Evolutionary conservation across 257 asterid genomes (phyloP), one percentile per base, ranked within the genome.

Genomic region (Penstemon newberryi): DNA sequence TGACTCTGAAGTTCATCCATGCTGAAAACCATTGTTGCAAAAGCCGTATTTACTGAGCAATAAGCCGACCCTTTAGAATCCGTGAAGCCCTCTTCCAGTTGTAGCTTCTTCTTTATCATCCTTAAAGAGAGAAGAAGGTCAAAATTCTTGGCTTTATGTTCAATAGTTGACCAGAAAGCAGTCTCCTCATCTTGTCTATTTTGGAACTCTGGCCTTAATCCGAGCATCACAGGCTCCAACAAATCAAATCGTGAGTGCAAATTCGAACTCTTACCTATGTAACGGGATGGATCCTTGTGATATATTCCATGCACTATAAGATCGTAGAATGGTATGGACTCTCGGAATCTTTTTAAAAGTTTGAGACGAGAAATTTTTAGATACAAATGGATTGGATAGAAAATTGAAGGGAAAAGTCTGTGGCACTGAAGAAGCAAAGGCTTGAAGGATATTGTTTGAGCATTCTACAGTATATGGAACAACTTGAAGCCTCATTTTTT

Each of bases 221-320:
- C 97, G 7, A 88, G 90, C 88, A 83, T 82, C 73, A 61, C 77
- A 36, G 97, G 97, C 79, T 92, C 98, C 84, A 88, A 73, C 71
- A 83, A 84, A 66, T 87, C 96, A 45, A 80, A 72, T 47, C 81
- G 57, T 4, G 91, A 66, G 52, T 79, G 67, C 82, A 74, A 25
- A 25, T 25, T 25, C 1, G 33, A 25, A 25, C 33, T 25, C 33
- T 25, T 25, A 25, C 3, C 33, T 25, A 25, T 25, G 33, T 25
- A 25, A 25, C 33, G 33, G 33, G 33, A 25, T 25, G 33, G 33
- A 2, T 25, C 33, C 33, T 25, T 25, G 33, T 25, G 33, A 2
- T 0, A 25, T 25, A 0, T 25, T 25, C 33, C 33, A 25, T 25
- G 33, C 33, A 57, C 86, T 73, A 70, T 80, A 79, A 8, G 80